Conservation (phyloP, 306 rosid species). For the Vigna unguiculata region DNA sequence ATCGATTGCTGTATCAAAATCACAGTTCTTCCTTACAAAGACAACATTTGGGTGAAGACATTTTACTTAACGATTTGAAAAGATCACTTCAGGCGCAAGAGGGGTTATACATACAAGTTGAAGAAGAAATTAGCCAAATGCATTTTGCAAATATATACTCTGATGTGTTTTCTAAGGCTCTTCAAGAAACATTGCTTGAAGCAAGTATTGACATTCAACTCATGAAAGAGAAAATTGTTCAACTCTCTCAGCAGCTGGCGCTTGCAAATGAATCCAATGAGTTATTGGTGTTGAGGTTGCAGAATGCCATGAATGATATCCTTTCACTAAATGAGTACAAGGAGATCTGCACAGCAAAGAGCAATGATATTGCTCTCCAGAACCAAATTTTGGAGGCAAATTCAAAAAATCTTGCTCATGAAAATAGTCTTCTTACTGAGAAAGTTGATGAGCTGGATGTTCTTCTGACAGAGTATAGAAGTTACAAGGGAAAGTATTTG, state of each 20-base stretch:
- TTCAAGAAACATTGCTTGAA: conserved; percentile 80
- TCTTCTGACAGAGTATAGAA: conserved; percentile 62
- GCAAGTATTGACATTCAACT: conserved; percentile 63
- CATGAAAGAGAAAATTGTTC: conserved; percentile 63
- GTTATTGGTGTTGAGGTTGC: conserved; percentile 66
- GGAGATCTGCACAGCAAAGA: conserved; percentile 62
- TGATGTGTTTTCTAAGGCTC: conserved; percentile 83
- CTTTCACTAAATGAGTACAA: conserved; percentile 65
- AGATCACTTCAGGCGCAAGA: conserved; percentile 79
- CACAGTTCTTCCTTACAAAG: conserved; percentile 57
- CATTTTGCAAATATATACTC: conserved; percentile 74
- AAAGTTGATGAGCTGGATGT: conserved; percentile 67
- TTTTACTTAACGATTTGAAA: conserved; percentile 71
- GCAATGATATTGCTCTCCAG: conserved; percentile 69
- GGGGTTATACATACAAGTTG: conserved; percentile 83
- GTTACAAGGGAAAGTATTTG: conserved; percentile 62
- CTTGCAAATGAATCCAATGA: conserved; percentile 79
- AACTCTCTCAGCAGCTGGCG: conserved; percentile 75
- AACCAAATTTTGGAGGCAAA: conserved; percentile 69
- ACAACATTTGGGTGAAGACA: conserved; percentile 64
- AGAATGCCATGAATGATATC: conserved; percentile 75
- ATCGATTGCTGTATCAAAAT: conserved; percentile 56
- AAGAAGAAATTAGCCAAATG: conserved; percentile 83
- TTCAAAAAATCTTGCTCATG: conserved; percentile 55
- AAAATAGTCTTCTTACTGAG: conserved; percentile 62